Base-by-base conservation (phyloP, 352 stramenopile species). In the Globisporangium polare region DNA sequence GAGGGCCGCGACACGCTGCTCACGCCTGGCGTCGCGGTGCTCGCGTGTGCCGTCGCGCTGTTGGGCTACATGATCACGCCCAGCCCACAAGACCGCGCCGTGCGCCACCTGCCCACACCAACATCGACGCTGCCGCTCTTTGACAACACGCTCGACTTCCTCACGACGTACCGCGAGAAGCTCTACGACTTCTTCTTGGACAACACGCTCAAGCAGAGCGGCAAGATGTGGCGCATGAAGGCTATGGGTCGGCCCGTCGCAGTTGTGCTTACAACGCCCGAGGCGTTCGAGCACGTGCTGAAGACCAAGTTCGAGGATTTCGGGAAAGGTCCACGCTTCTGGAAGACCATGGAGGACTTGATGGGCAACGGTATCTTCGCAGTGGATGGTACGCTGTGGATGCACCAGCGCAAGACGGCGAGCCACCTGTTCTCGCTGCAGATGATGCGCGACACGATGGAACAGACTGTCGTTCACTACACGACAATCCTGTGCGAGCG, bases 381-480 rank as follows among this genome's bases (percentile, higher is more conserved):
- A 0, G 65, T 63, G 8, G 77, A 90, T 50, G 77, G 77, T 6
- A 49, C 41, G 27, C 37, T 35, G 4, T 92, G 83, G 83, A 42
- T 64, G 0, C 62, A 79, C 50, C 83, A 92, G 60, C 77, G 80
- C 59, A 90, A 90, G 66, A 83, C 66, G 7, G 82, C 83, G 65
- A 94, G 77, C 51, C 82, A 94, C 55, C 86, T 97, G 22, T 92
- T 94, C 35, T 86, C 74, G 31, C 65, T 74, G 12, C 67, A 72
- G 24, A 60, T 60, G 39, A 60, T 80, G 61, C 63, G 65, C 29
- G 72, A 75, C 5, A 65, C 43, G 20, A 83, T 83, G 72, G 63
- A 69, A 13, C 29, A 61, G n/a, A 27, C 50, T 13, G 62, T 80
- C 39, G 41, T 37, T 0, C n/a, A 60, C 15, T 50, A 76, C 52